phyloP scores from a whole-genome alignment of 495 filamentous ascomycete genomes.

The Tuber melanosporum region DNA sequence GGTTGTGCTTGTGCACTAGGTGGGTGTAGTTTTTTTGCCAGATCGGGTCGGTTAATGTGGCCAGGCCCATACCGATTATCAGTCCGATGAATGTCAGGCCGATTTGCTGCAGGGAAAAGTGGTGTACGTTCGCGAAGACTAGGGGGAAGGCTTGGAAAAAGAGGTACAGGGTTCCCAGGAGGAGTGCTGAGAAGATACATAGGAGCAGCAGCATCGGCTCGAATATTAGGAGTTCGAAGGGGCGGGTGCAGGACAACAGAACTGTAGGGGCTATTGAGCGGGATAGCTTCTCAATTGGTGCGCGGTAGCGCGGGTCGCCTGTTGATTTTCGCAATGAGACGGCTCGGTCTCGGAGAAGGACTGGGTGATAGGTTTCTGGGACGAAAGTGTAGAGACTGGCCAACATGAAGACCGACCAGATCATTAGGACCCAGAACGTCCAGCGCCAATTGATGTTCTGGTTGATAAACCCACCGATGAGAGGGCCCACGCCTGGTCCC shows the following conservation, averaged over 20 bases:
- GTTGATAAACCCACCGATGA: conserved; percentile 70
- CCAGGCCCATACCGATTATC: conserved; percentile 69
- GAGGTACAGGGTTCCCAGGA: conserved; percentile 83
- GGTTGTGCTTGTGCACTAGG: conserved; percentile 55
- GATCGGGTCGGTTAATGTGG: conserved; percentile 62
- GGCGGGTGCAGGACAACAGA: conserved; percentile 63
- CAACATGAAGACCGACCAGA: conserved; percentile 65
- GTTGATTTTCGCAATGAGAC: conserved; percentile 63
- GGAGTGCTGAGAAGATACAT: conserved; percentile 72
- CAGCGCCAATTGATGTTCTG: conserved; percentile 74
- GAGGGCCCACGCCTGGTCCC: conserved; percentile 54
- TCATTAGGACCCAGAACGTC: conserved; percentile 82
- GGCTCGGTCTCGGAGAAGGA: conserved; percentile 71
- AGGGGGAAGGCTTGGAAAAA: conserved; percentile 92
- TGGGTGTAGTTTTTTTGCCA: conserved; percentile 64
- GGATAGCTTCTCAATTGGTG: conserved; percentile 72
- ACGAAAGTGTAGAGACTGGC: conserved; percentile 62
- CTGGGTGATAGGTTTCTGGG: conserved; percentile 80
- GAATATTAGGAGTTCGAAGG: conserved; percentile 71
- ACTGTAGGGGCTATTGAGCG: conserved; percentile 68
- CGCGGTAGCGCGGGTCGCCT: conserved; percentile 66
- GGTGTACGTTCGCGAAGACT: conserved; percentile 70
- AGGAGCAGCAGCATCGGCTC: conserved; percentile 86
- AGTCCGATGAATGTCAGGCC: conserved; percentile 79
- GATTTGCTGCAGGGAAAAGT: conserved; percentile 71